These are phyloP conservation scores for Bretziella fagacearum DNA, from an alignment of 2,329 filamentous ascomycete genomes.

Conservation along the genomic window DNA sequence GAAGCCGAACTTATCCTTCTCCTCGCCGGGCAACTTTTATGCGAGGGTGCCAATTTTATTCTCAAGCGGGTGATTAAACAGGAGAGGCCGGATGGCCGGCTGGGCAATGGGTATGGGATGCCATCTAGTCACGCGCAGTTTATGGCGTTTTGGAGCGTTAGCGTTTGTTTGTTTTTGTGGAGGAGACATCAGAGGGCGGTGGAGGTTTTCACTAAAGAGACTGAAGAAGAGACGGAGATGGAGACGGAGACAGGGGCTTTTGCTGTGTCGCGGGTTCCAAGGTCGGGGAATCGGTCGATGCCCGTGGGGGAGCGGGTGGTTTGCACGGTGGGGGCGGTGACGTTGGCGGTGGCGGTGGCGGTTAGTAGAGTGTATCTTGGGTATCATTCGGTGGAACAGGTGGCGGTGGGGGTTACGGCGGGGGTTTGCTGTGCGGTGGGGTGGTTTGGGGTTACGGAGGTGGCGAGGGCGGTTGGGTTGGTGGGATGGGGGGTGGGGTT, in stretches of 20 bases:
- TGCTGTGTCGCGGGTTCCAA: neutral
- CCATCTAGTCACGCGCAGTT: conserved; percentile 90
- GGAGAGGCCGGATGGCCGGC: conserved; percentile 65
- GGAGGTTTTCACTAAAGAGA: conserved; percentile 32
- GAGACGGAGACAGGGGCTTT: conserved; percentile 16
- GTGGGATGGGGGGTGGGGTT: conserved; percentile 56
- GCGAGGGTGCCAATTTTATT: conserved; percentile 77
- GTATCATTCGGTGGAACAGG: conserved; percentile 82
- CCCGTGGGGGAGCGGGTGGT: conserved; percentile 42
- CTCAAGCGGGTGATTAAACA: conserved; percentile 87
- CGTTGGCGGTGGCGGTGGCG: conserved; percentile 51
- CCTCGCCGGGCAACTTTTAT: conserved; percentile 80
- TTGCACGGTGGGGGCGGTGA: conserved; percentile 37
- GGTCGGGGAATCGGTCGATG: conserved; percentile 27
- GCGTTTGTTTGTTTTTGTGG: conserved; percentile 68
- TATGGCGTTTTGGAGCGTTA: conserved; percentile 77
- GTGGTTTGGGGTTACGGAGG: conserved; percentile 64
- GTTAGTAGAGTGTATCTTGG: conserved; percentile 76
- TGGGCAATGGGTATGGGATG: conserved; percentile 96
- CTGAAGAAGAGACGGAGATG: neutral
- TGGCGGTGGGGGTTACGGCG: conserved; percentile 58
- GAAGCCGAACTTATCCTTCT: conserved; percentile 80
- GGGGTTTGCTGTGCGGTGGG: conserved; percentile 52
- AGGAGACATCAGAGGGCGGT: conserved; percentile 42
- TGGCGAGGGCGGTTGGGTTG: conserved; percentile 49